Base-by-base conservation (phyloP, 1,139 yeast genomes). In the Suhomyces anneliseae region DNA sequence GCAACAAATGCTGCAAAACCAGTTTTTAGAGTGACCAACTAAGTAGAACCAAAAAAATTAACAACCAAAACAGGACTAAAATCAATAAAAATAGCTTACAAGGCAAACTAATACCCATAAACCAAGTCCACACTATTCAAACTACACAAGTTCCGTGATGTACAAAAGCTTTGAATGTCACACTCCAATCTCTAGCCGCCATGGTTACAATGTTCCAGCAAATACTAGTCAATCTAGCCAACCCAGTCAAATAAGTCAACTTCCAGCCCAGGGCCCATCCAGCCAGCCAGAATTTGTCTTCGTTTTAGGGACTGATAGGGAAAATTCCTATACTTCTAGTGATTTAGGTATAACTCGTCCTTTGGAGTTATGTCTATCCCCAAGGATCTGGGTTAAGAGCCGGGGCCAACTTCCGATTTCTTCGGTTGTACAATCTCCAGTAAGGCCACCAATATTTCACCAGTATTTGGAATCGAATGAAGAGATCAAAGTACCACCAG, bases 391-490 rank as follows among this genome's bases (percentile, higher is more conserved):
- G 51, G 38, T 19, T 11, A 27, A 14, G 24, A 49, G 49, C 38
- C 47, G 7, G 35, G 42, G 12, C 38, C 51, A 34, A 24, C 34
- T 34, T 26, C 47, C 35, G 33, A 47, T 36, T n/a, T 47, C 40
- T 3, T 44, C 46, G 8, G 46, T 44, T 40, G 40, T 44, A 2
- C 46, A 44, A 27, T 39, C 46, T 7, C 46, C 46, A 6, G 40
- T 33, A 2, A 44, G 15, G 19, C 46, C 46, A 6, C 19, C 12
- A 29, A 14, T 44, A 2, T 44, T 14, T 34, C 46, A 34, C 32
- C 19, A 12, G 34, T 44, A 36, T n/a, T 27, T 39, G 8, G 46
- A 39, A 7, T 43, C 45, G 24, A 38, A 36, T n/a, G 35, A 43
- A 7, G 35, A 29, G 8, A 10, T 7, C 9, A 9, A 11, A 27